These are phyloP conservation scores for Triangularia setosa DNA, from an alignment of 2,329 filamentous ascomycete genomes.

Conservation along the genomic window DNA sequence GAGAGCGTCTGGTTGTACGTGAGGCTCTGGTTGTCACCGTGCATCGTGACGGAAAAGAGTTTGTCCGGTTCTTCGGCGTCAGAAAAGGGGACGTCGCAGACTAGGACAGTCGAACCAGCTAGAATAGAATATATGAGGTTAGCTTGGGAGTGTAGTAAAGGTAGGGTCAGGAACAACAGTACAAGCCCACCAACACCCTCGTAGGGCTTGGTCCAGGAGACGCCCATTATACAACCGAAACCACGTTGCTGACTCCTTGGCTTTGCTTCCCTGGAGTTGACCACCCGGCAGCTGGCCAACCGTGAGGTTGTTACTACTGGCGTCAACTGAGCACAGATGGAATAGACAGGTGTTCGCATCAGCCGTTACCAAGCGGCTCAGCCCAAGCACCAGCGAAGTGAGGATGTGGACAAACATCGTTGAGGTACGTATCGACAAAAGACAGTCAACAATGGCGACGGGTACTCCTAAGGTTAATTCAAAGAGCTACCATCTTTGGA, in stretches of 20 bases:
- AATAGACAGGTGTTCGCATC: neutral
- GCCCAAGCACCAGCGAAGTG: neutral
- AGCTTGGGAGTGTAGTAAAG: neutral
- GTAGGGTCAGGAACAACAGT: neutral
- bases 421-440: neutral
- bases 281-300: conserved; percentile 10
- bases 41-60: neutral
- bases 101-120: conserved; percentile 4
- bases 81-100: conserved; percentile 7
- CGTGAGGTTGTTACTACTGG: neutral
- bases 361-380: neutral
- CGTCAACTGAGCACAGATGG: neutral
- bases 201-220: neutral
- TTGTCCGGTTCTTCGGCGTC: neutral
- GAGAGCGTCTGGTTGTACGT: neutral
- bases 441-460: neutral
- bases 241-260: neutral
- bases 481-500: neutral
- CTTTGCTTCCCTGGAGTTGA: conserved; percentile 1
- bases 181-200: conserved; percentile 17
- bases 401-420: neutral
- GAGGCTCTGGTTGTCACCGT: neutral
- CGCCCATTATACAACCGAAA: neutral
- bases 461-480: neutral
- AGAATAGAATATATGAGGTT: neutral